phyloP scores from a whole-genome alignment of 495 filamentous ascomycete species.

The Neurospora intermedia region DNA sequence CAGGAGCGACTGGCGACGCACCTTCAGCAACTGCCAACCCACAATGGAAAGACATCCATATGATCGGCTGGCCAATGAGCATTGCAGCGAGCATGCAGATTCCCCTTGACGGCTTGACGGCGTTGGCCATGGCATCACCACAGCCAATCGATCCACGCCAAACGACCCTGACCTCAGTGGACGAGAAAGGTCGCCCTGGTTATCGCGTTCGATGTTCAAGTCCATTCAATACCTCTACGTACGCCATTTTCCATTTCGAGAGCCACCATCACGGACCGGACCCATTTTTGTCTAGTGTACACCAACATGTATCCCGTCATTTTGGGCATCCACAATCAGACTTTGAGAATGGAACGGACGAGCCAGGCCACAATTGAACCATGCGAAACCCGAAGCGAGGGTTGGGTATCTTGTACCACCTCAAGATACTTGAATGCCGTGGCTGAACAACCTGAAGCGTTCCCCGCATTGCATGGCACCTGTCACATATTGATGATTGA shows the following conservation, averaged over 20 bases:
- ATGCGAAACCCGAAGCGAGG: not conserved
- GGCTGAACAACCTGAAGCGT: not conserved
- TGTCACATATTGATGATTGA: not conserved
- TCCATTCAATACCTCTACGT: no score
- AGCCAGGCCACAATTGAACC: not conserved
- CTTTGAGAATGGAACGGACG: not conserved
- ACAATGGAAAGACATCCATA: not conserved
- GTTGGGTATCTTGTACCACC: not conserved
- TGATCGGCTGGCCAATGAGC: conserved; percentile 2
- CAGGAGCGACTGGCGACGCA: not conserved
- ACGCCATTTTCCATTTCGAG: not conserved
- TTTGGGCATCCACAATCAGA: not conserved
- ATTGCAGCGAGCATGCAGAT: not conserved
- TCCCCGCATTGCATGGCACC: not conserved
- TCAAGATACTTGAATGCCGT: not conserved
- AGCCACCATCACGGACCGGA: not conserved
- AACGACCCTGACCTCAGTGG: not conserved
- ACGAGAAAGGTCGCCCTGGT: not conserved
- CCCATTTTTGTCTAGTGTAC: not conserved
- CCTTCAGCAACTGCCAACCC: not conserved
- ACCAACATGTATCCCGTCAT: not conserved
- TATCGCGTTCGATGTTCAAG: not conserved
- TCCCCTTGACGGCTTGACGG: not conserved
- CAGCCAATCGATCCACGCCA: conserved; percentile 2
- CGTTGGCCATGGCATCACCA: not conserved